phyloP scores from a whole-genome alignment of 768 basidiomycete genomes.

The Kwoniella sp. region DNA sequence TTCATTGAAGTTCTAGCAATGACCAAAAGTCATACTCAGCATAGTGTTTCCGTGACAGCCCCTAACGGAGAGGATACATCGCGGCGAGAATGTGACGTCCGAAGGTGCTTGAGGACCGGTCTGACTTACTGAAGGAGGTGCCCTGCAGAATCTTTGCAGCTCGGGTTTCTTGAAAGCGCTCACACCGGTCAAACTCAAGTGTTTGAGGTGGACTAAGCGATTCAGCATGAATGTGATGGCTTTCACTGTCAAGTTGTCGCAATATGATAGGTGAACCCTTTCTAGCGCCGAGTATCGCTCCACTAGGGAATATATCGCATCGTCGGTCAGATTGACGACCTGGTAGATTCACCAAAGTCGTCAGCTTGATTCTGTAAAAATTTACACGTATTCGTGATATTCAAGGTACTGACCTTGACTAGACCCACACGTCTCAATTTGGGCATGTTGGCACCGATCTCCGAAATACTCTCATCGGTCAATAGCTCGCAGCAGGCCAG shows the following conservation, averaged over 20 bases:
- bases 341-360: constrained; percentile 25
- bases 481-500: constrained; percentile 86
- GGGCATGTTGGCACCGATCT: constrained; percentile 75
- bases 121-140: constrained; percentile 74
- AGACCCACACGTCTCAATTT: constrained; percentile 93
- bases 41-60: too few species aligned
- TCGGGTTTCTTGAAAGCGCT: constrained; percentile 82
- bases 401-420: constrained; percentile 66
- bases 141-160: constrained; percentile 84
- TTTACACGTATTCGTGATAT: too few species aligned
- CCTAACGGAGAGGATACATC: background rate
- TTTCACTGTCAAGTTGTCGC: constrained; percentile 88
- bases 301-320: constrained; percentile 84
- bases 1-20: constrained; percentile 78
- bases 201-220: constrained; percentile 85
- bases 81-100: background rate
- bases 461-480: constrained; percentile 92
- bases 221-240: constrained; percentile 88
- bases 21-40: too few species aligned
- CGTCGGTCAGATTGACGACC: constrained; percentile 85
- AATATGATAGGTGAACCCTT: constrained; percentile 95
- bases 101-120: background rate
- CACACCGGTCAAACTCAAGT: constrained; percentile 96
- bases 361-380: background rate
- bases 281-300: constrained; percentile 85